Conservation (phyloP, 129 eudicot genomes). For the Escallonia rubra region DNA sequence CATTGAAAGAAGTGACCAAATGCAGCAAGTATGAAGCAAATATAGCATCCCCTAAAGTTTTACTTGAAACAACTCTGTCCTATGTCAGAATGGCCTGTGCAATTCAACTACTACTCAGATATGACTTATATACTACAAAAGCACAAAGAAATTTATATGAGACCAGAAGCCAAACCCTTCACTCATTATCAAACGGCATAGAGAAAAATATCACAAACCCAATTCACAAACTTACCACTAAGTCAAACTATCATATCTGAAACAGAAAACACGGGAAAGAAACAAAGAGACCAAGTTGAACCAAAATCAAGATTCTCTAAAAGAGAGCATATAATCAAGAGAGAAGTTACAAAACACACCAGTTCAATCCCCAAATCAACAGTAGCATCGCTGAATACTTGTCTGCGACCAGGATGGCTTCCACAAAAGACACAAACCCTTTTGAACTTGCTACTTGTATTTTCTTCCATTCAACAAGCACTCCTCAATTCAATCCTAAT, state of each 20-base stretch:
- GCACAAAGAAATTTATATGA: background rate
- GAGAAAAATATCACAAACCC: constrained; percentile 4
- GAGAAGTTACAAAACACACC: constrained; percentile 32
- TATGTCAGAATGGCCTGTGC: too few species aligned
- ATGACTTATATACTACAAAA: too few species aligned
- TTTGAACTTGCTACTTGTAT: constrained; percentile 55
- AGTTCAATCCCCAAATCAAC: constrained; percentile 77
- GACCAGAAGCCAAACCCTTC: background rate
- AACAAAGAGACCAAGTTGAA: background rate
- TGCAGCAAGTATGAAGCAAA: background rate
- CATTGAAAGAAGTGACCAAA: background rate
- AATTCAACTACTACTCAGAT: too few species aligned
- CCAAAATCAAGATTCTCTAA: background rate
- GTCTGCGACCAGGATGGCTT: constrained; percentile 75
- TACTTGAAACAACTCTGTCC: background rate
- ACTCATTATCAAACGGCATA: background rate
- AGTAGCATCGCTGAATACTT: constrained; percentile 91
- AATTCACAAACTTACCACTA: constrained; percentile 7
- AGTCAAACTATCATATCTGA: background rate
- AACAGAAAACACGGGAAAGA: background rate
- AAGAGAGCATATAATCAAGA: background rate
- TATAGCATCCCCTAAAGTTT: background rate
- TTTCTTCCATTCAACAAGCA: constrained; percentile 34
- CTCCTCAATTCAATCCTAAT: constrained; percentile 19
- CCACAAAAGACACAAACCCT: constrained; percentile 92